Evolutionary conservation across 2,329 filamentous ascomycete species (phyloP), one percentile per base, ranked within the genome.

Genomic region (Didymella lethalis): DNA sequence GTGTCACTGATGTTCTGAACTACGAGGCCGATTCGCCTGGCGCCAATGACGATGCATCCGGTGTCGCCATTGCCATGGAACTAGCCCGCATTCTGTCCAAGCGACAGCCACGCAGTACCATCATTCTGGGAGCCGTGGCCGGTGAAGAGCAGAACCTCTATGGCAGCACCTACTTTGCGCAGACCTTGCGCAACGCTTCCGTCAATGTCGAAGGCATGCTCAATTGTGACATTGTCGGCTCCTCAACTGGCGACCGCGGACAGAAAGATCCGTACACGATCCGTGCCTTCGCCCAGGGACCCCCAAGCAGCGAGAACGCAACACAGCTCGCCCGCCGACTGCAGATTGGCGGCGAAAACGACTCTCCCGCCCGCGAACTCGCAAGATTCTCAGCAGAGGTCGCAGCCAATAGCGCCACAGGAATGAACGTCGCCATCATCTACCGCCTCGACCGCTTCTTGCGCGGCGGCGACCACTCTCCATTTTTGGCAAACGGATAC

Each of bases 141-240:
- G 85, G 84, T 14, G 85, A 87, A 70, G 85, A 87, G 62, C 85
- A 87, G 74, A 78, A 77, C 5, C 78, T 86, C 2, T 83, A 83
- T 53, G 85, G 85, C 3, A 75, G 83, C 4, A 74, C 76, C 3
- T 82, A 82, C 71, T 75, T 86, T 5, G 85, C 85, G 2, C 79
- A 83, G 64, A 83, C 80, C 0, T 80, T 85, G 49, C 81, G 80
- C 31, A 84, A 85, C 64, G 74, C 79, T 6, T 82, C 77, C 46
- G 80, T 80, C 8, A 82, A 86, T 65, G 83, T 87, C 3, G 83
- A 85, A 71, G 85, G 80, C 14, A 85, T 86, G 79, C 79, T 84
- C 54, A 87, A 82, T 63, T 83, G 84, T 74, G 84, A 87, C 71
- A 85, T 86, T 55, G 81, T 87, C 6, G 85, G 85, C 34, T 83